A percentile compares a stretch with the other conserved stretches of the same genome.
phyloP scores from a whole-genome alignment of 176 grass and related monocot genomes.

The Rhynchospora breviuscula region DNA sequence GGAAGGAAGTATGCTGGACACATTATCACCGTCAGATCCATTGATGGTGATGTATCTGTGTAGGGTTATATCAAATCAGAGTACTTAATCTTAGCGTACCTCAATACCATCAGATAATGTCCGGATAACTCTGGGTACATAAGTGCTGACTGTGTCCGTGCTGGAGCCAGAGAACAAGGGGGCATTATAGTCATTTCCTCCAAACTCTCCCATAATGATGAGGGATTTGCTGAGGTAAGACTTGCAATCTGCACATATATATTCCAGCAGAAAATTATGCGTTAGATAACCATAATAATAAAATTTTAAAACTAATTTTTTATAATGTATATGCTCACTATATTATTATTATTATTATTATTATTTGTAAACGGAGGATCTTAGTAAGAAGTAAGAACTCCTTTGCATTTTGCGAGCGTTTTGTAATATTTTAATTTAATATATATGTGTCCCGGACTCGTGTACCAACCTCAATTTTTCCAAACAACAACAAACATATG shows the following conservation, averaged over 20 bases:
- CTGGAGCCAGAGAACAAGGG: conserved; percentile 45
- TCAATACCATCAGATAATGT: conserved; percentile 49
- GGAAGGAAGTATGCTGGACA: background rate
- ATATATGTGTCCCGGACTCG: background rate
- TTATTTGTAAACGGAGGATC: background rate
- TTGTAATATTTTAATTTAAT: background rate
- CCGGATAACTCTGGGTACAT: conserved; percentile 44
- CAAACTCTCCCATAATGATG: conserved; percentile 64
- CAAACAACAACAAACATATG: background rate
- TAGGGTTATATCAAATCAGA: background rate
- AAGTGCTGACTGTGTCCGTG: conserved; percentile 37
- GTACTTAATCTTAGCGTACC: conserved; percentile 19
- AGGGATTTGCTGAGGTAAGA: conserved; percentile 42
- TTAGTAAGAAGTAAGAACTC: background rate
- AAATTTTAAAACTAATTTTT: too few relatives aligned
- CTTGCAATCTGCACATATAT: conserved; percentile 41
- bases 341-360: background rate
- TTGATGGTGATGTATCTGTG: background rate
- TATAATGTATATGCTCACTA: too few relatives aligned
- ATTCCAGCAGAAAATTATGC: too few relatives aligned
- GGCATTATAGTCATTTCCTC: conserved; percentile 85
- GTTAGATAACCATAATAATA: too few relatives aligned
- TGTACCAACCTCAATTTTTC: background rate
- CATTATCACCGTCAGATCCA: background rate
- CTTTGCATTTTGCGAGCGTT: background rate